Evolutionary conservation across 2,329 filamentous ascomycete genomes (phyloP).

Genomic region (Neofusicoccum sp.): DNA sequence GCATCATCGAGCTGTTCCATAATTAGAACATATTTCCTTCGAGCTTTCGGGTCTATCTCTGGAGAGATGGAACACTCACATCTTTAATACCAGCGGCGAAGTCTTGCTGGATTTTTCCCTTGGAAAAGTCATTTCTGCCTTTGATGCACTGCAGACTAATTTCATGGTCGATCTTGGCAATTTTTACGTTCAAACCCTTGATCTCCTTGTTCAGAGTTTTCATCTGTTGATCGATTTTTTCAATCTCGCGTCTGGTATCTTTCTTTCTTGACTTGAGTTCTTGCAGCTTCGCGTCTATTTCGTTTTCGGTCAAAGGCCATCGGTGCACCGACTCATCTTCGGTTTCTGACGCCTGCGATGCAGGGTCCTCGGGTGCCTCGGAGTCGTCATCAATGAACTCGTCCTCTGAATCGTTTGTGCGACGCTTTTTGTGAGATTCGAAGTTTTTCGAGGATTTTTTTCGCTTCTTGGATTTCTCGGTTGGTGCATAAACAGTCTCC

Average conservation of each 20-base stretch:
- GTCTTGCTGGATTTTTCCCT: conserved; percentile 57
- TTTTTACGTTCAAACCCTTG: conserved; percentile 32
- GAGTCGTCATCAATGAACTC: conserved; percentile 27
- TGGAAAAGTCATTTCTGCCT: conserved; percentile 60
- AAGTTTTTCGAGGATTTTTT: conserved; percentile 34
- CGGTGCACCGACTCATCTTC: conserved; percentile 30
- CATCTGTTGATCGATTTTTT: conserved; percentile 34
- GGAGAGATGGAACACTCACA: too few relatives aligned
- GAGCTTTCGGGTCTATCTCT: too few relatives aligned
- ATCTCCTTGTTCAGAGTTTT: conserved; percentile 35
- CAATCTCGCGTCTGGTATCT: conserved; percentile 37
- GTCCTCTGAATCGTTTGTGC: conserved; percentile 24
- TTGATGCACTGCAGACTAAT: conserved; percentile 52
- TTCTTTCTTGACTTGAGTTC: conserved; percentile 50
- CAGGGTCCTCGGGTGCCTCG: conserved; percentile 25
- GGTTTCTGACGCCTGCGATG: conserved; percentile 5
- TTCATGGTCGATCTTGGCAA: conserved; percentile 36
- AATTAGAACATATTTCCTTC: too few relatives aligned
- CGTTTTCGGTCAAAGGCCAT: conserved; percentile 43
- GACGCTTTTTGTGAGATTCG: conserved; percentile 25
- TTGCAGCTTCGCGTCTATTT: conserved; percentile 47
- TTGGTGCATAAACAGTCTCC: conserved; percentile 46
- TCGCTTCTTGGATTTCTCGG: conserved; percentile 33
- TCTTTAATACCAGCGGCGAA: conserved; percentile 62
- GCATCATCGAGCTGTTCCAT: conserved; percentile 58